These are phyloP conservation scores for Geoglossum cookeanum DNA, from an alignment of 2,329 filamentous ascomycete genomes.

Conservation along the genomic window DNA sequence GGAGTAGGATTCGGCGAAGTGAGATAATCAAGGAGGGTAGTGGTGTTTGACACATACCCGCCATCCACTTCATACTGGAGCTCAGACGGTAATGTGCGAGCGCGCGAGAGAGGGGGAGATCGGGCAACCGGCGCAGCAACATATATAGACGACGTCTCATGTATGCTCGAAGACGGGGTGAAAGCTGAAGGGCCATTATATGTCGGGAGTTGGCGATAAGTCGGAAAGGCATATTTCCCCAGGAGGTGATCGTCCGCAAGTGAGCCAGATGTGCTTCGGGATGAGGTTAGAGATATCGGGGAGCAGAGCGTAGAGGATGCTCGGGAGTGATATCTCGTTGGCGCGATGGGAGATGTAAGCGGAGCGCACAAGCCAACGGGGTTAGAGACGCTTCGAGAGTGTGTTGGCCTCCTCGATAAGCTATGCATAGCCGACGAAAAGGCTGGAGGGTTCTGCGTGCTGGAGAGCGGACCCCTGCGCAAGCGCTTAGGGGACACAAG, in stretches of 20 bases:
- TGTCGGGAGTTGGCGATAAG: constrained; percentile 55
- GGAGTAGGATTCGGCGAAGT: constrained; percentile 65
- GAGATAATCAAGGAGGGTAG: constrained; percentile 60
- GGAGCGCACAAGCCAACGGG: neutral
- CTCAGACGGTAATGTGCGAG: constrained; percentile 21
- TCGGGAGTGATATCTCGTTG: constrained; percentile 9
- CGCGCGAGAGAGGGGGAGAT: constrained; percentile 4
- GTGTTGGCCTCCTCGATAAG: neutral
- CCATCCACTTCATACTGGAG: constrained; percentile 23
- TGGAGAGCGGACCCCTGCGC: constrained; percentile 29
- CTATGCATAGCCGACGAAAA: neutral
- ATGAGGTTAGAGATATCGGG: constrained; percentile 23
- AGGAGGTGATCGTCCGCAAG: constrained; percentile 47
- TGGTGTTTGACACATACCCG: constrained; percentile 24
- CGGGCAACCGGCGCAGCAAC: constrained; percentile 7
- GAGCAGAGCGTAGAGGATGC: constrained; percentile 16
- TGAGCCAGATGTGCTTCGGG: constrained; percentile 45
- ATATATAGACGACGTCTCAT: constrained; percentile 19
- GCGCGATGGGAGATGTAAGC: neutral
- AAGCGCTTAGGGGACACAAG: constrained; percentile 35
- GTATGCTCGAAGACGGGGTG: constrained; percentile 21
- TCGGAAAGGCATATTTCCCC: constrained; percentile 62
- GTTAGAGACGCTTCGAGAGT: constrained; percentile 13
- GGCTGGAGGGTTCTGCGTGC: constrained; percentile 28
- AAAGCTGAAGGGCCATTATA: constrained; percentile 27